Conservation (phyloP, 768 basidiomycete genomes). For the Gymnopilus dilepis region DNA sequence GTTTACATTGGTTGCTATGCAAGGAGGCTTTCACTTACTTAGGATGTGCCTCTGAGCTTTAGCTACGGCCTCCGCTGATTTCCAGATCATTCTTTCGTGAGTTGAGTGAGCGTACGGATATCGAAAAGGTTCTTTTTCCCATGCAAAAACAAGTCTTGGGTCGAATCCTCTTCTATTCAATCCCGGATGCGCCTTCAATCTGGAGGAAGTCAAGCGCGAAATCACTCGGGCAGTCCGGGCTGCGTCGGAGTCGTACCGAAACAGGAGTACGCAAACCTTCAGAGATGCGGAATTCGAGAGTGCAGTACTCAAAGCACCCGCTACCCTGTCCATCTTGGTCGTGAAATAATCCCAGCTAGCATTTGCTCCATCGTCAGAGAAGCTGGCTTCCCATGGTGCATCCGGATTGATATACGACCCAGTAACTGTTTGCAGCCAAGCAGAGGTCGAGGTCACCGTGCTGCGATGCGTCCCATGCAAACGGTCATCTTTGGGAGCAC, state of each 20-base stretch:
- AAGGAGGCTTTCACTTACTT: slow-evolving; percentile 22
- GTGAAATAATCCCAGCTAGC: slow-evolving; percentile 7
- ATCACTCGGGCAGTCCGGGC: slow-evolving; percentile 25
- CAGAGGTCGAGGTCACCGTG: background rate
- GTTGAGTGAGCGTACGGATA: slow-evolving; percentile 42
- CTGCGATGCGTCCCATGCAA: background rate
- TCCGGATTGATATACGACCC: background rate
- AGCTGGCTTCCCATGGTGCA: background rate
- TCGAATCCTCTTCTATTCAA: slow-evolving; percentile 25
- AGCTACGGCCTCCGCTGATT: slow-evolving; percentile 35
- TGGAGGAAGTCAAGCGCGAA: slow-evolving; percentile 18
- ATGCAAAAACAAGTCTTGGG: slow-evolving; percentile 42
- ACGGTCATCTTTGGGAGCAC: slow-evolving; percentile 7
- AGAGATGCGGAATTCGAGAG: slow-evolving; percentile 31
- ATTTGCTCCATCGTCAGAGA: background rate
- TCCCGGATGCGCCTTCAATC: slow-evolving; percentile 18
- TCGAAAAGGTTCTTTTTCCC: slow-evolving; percentile 44
- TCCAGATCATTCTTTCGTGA: slow-evolving; percentile 40
- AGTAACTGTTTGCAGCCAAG: background rate
- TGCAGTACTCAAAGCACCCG: slow-evolving; percentile 27
- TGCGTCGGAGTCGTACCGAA: slow-evolving; percentile 36
- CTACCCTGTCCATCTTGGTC: slow-evolving; percentile 26
- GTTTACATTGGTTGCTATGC: background rate
- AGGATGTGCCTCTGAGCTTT: slow-evolving; percentile 25
- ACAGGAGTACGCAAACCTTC: slow-evolving; percentile 38